phyloP scores from a whole-genome alignment of 2,329 filamentous ascomycete species.

The Lasiodiplodia hormozganensis region DNA sequence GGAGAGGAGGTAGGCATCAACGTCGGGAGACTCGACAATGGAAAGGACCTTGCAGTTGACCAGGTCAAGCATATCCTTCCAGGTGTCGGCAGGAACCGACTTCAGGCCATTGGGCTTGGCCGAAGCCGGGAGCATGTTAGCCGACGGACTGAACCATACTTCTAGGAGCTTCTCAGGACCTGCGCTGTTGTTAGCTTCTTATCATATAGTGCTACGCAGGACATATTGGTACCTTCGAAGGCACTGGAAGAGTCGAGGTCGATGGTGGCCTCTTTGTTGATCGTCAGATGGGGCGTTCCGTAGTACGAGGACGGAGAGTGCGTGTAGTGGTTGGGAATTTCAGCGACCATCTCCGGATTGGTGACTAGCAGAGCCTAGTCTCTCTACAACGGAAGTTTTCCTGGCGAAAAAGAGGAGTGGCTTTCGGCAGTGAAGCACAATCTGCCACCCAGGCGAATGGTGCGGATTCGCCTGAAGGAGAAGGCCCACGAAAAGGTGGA shows the following conservation, averaged over 20 bases:
- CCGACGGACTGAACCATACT: conserved; percentile 93
- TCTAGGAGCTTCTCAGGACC: conserved; percentile 97
- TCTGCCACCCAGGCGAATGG: conserved; percentile 95
- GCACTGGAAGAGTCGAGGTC: conserved; percentile 95
- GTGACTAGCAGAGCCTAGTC: conserved; percentile 21
- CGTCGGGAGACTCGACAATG: conserved; percentile 87
- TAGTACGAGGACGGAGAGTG: conserved; percentile 78
- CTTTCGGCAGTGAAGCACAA: conserved; percentile 77
- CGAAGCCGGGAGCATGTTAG: conserved; percentile 72
- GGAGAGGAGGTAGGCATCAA: conserved; percentile 95
- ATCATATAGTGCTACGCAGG: not conserved
- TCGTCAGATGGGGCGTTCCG: conserved; percentile 88
- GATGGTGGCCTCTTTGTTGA: conserved; percentile 92
- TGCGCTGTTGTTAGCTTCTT: conserved; percentile 44
- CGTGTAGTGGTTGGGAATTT: conserved; percentile 81
- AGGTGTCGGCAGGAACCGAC: conserved; percentile 79
- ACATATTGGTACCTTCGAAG: conserved; percentile 75
- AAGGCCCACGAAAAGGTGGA: conserved; percentile 80
- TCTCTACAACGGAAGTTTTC: not conserved
- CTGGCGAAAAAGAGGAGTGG: conserved; percentile 32
- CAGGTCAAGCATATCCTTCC: conserved; percentile 96
- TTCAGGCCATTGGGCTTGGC: conserved; percentile 82
- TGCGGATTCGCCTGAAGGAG: conserved; percentile 94
- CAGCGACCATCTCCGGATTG: conserved; percentile 78
- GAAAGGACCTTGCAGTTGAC: conserved; percentile 99